These are phyloP conservation scores for Scytalidium sp. DNA, from an alignment of 2,329 filamentous ascomycete species.

Conservation along the genomic window DNA sequence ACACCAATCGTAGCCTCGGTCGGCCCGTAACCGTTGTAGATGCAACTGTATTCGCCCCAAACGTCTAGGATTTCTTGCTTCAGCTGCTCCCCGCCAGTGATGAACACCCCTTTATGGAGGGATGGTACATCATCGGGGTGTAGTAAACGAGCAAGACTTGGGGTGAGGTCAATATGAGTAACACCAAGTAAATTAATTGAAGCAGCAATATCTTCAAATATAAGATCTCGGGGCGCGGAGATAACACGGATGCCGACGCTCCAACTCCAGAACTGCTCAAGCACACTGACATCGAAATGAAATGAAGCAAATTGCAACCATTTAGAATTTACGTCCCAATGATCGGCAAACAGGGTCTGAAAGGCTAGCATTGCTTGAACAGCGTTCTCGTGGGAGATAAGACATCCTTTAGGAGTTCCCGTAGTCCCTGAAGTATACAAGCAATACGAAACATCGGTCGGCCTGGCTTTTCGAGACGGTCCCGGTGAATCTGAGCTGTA, in stretches of 20 bases:
- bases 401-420: constrained; percentile 50
- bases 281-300: constrained; percentile 89
- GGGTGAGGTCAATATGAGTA: constrained; percentile 89
- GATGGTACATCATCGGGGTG: constrained; percentile 78
- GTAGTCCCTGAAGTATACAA: constrained; percentile 35
- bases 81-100: constrained; percentile 85
- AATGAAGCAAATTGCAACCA: constrained; percentile 95
- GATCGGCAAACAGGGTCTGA: constrained; percentile 69
- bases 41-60: constrained; percentile 77
- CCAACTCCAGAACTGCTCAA: constrained; percentile 97
- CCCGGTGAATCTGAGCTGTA: constrained; percentile 19
- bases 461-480: constrained; percentile 15
- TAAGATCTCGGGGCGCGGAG: constrained; percentile 76
- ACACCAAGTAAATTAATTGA: constrained; percentile 71
- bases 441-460: constrained; percentile 28
- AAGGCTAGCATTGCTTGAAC: constrained; percentile 90
- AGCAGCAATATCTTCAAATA: constrained; percentile 77
- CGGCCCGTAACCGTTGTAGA: constrained; percentile 91
- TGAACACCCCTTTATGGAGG: constrained; percentile 81
- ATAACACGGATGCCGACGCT: constrained; percentile 83
- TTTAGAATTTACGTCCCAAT: constrained; percentile 70
- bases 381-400: constrained; percentile 84
- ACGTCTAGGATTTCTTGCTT: constrained; percentile 85
- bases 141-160: constrained; percentile 76
- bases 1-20: constrained; percentile 92